Conservation (phyloP, 164 flowering plant genomes). For the Brasenia schreberi region DNA sequence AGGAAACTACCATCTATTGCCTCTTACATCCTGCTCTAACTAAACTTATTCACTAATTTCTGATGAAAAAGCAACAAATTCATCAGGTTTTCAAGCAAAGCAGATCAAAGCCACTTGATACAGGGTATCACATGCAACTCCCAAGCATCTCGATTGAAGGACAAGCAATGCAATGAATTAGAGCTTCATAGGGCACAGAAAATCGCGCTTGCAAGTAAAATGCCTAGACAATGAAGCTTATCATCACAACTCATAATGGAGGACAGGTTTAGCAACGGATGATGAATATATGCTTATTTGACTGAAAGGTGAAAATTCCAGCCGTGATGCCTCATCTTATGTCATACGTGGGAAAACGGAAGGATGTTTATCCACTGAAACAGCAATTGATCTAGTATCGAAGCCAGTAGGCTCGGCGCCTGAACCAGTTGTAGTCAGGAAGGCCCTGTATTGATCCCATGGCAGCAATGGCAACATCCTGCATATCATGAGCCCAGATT, state of each 20-base stretch:
- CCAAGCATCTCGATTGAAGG: background rate
- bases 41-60: too few species aligned
- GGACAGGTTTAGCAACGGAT: background rate
- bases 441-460: constrained; percentile 72
- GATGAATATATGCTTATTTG: background rate
- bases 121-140: background rate
- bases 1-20: too few species aligned
- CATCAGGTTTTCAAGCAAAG: background rate
- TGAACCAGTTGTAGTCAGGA: constrained; percentile 98
- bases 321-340: background rate
- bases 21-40: too few species aligned
- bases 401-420: constrained; percentile 90
- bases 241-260: background rate
- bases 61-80: background rate
- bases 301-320: background rate
- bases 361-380: background rate
- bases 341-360: too few species aligned
- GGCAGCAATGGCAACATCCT: constrained; percentile 91
- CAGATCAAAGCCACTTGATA: background rate
- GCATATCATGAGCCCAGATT: constrained; percentile 3
- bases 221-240: background rate
- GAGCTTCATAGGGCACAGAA: background rate
- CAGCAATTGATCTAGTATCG: constrained; percentile 39
- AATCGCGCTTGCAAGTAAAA: background rate
- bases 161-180: background rate